Conservation (phyloP, 352 stramenopile genomes). For the Aphanomyces euteiches region DNA sequence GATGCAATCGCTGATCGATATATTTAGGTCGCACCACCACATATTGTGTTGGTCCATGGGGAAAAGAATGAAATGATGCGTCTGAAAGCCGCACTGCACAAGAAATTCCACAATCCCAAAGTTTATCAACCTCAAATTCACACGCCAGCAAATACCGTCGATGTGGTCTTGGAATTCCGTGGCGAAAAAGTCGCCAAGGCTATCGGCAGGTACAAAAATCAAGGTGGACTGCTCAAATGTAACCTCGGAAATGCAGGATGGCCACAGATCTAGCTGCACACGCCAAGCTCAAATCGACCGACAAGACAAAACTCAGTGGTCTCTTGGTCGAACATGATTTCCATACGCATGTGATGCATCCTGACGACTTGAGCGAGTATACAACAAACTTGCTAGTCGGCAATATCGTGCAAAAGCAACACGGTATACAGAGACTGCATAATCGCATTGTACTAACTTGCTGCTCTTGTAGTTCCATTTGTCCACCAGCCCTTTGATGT, state of each 20-base stretch:
- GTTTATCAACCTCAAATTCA: slow-evolving; percentile 77
- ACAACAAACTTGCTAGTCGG: slow-evolving; percentile 72
- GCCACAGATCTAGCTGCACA: slow-evolving; percentile 33
- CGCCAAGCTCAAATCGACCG: slow-evolving; percentile 21
- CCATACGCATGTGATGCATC: slow-evolving; percentile 80
- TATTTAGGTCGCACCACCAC: slow-evolving; percentile 53
- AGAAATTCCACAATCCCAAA: slow-evolving; percentile 88
- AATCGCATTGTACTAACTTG: neutral
- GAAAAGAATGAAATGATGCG: slow-evolving; percentile 98
- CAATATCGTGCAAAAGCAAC: slow-evolving; percentile 79
- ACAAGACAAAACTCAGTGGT: slow-evolving; percentile 62
- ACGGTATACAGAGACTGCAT: slow-evolving; percentile 31
- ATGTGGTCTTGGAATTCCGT: slow-evolving; percentile 85
- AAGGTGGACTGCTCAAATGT: neutral
- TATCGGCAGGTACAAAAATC: slow-evolving; percentile 53
- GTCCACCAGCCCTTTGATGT: slow-evolving; percentile 75
- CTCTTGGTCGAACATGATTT: slow-evolving; percentile 82
- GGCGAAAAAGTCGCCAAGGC: slow-evolving; percentile 86
- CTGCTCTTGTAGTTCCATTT: slow-evolving; percentile 52
- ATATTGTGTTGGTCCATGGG: slow-evolving; percentile 95
- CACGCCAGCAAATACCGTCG: slow-evolving; percentile 82
- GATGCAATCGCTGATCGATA: no score
- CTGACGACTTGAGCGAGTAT: slow-evolving; percentile 80
- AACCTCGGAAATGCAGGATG: slow-evolving; percentile 69
- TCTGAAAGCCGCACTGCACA: slow-evolving; percentile 89